Conservation (phyloP, 805 yeast genomes). For the Geotrichum ghanense region DNA sequence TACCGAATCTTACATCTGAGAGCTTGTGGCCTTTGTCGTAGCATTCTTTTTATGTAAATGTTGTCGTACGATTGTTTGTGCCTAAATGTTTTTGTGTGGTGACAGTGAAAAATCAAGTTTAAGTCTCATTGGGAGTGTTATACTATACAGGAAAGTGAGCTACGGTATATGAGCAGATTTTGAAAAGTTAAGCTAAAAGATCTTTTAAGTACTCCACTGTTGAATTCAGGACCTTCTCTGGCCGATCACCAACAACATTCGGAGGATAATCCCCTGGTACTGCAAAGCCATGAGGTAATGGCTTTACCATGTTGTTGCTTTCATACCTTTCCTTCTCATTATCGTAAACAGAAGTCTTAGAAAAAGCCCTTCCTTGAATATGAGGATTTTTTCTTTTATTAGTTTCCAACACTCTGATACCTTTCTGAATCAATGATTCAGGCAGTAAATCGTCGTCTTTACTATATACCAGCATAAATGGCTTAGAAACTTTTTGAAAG, state of each 20-base stretch:
- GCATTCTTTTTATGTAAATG: neutral
- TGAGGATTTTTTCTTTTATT: constrained; percentile 3
- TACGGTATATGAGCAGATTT: no score
- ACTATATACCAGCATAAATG: constrained; percentile 18
- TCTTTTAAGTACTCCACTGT: neutral
- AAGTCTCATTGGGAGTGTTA: neutral
- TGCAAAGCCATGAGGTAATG: constrained; percentile 33
- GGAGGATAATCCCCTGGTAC: constrained; percentile 31
- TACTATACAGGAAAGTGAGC: no score
- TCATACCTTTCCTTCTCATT: constrained; percentile 9
- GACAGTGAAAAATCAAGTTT: neutral
- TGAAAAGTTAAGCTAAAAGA: neutral
- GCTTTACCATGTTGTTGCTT: constrained; percentile 4
- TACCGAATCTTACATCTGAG: neutral
- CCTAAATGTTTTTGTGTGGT: neutral
- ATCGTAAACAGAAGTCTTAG: constrained; percentile 11
- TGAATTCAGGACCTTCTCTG: constrained; percentile 18
- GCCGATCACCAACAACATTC: constrained; percentile 23
- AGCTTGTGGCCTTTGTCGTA: no score
- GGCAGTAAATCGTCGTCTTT: constrained; percentile 21
- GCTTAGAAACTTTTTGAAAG: constrained; percentile 18
- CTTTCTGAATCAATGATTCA: constrained; percentile 12
- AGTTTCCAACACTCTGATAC: constrained; percentile 11
- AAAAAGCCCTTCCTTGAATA: constrained; percentile 10
- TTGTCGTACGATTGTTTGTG: neutral